Evolutionary conservation across 2,329 filamentous ascomycete genomes (phyloP).

Genomic region (Apiospora pterosperma): DNA sequence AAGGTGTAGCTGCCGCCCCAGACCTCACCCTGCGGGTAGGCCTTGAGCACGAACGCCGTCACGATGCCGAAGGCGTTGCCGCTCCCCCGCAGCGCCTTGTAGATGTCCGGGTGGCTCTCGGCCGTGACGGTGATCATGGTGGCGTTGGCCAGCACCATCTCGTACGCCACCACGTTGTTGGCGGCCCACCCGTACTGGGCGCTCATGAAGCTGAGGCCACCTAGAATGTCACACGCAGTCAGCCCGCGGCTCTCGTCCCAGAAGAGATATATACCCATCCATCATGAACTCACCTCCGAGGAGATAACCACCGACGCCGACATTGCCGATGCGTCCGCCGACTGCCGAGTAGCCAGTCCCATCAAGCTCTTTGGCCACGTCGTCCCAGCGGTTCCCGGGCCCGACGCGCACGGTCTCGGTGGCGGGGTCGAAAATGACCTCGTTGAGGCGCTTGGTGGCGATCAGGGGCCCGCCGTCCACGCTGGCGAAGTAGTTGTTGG

Average conservation of each 20-base stretch:
- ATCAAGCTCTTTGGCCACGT: constrained; percentile 36
- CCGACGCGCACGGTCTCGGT: constrained; percentile 40
- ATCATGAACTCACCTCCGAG: constrained; percentile 46
- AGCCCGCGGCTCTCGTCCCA: background rate
- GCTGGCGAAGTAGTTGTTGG: constrained; percentile 50
- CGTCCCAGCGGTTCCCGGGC: constrained; percentile 41
- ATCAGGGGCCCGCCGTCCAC: constrained; percentile 46
- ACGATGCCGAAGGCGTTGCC: constrained; percentile 55
- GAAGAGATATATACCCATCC: background rate
- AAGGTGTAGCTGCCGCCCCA: constrained; percentile 42
- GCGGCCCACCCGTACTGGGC: constrained; percentile 48
- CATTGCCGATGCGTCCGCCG: constrained; percentile 41
- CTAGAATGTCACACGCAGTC: background rate
- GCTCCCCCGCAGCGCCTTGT: constrained; percentile 50
- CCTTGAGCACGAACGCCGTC: constrained; percentile 41
- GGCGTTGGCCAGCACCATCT: constrained; percentile 51
- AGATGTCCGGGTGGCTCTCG: constrained; percentile 44
- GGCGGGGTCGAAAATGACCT: constrained; percentile 34
- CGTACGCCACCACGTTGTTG: constrained; percentile 45
- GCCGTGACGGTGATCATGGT: constrained; percentile 42
- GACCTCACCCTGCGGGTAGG: constrained; percentile 35
- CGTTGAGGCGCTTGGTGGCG: constrained; percentile 41
- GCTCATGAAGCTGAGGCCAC: constrained; percentile 44
- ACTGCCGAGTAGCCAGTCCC: constrained; percentile 39
- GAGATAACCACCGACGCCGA: constrained; percentile 44